Evolutionary conservation across 495 filamentous ascomycete species (phyloP).

Genomic region (Aspergillus carlsbadensis): DNA sequence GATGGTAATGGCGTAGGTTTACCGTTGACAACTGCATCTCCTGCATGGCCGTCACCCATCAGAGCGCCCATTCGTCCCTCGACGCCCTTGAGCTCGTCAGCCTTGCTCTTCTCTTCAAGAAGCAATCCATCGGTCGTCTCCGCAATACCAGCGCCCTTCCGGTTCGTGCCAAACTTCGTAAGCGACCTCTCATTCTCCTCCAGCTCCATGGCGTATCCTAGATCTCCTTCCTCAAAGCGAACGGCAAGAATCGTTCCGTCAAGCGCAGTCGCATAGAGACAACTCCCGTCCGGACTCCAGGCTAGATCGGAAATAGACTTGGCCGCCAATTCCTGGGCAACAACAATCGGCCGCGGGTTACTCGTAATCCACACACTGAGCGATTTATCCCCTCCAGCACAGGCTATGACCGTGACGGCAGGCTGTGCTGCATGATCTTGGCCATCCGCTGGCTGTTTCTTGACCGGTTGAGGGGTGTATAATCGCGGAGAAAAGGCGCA

Average conservation of each 20-base stretch:
- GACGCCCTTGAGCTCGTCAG: constrained; percentile 80
- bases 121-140: constrained; percentile 85
- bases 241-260: constrained; percentile 83
- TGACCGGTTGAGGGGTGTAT: constrained; percentile 69
- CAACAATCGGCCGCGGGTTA: constrained; percentile 83
- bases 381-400: constrained; percentile 93
- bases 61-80: constrained; percentile 95
- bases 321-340: constrained; percentile 78
- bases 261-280: constrained; percentile 77
- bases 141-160: constrained; percentile 81
- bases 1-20: constrained; percentile 31
- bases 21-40: constrained; percentile 43
- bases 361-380: constrained; percentile 97
- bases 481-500: constrained; percentile 94
- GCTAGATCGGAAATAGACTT: constrained; percentile 93
- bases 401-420: constrained; percentile 93
- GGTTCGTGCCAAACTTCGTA: constrained; percentile 85
- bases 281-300: constrained; percentile 91
- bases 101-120: constrained; percentile 89
- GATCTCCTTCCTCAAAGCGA: constrained; percentile 67
- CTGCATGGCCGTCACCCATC: constrained; percentile 74
- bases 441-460: constrained; percentile 42
- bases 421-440: constrained; percentile 31
- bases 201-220: constrained; percentile 69
- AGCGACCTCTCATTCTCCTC: constrained; percentile 91